Conservation (phyloP, 2,329 filamentous ascomycete genomes). For the Hypoxylon rubiginosum region DNA sequence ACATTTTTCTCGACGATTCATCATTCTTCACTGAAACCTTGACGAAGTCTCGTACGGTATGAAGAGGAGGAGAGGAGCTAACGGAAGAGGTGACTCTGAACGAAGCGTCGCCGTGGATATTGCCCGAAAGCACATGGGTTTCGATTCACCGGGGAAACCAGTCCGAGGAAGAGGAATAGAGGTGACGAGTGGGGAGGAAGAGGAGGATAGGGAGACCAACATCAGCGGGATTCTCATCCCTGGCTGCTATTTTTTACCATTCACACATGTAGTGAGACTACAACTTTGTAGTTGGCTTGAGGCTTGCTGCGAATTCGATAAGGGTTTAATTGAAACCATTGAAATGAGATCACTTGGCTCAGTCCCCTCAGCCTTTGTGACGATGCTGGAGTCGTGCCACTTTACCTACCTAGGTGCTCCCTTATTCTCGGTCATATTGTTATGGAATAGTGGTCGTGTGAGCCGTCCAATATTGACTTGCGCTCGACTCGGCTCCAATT, state of each 20-base stretch:
- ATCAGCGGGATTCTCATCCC: slow-evolving; percentile 4
- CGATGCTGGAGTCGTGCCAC: background rate
- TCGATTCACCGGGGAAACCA: slow-evolving; percentile 13
- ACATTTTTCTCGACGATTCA: slow-evolving; percentile 20
- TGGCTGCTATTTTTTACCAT: slow-evolving; percentile 18
- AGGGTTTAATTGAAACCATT: slow-evolving; percentile 39
- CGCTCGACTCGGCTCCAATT: slow-evolving; percentile 11
- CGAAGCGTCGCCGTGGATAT: slow-evolving; percentile 5
- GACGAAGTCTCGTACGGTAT: slow-evolving; percentile 27
- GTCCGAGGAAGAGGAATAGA: too few relatives aligned
- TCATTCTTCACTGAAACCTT: slow-evolving; percentile 21
- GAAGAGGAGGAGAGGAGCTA: slow-evolving; percentile 12
- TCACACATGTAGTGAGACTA: slow-evolving; percentile 33
- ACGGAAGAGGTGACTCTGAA: slow-evolving; percentile 9
- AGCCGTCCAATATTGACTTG: background rate
- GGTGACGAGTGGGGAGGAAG: slow-evolving; percentile 3
- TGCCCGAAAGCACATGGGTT: slow-evolving; percentile 5
- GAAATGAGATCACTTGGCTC: slow-evolving; percentile 13
- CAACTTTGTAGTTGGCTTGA: slow-evolving; percentile 35
- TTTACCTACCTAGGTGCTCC: background rate
- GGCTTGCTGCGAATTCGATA: slow-evolving; percentile 33
- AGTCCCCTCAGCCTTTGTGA: background rate
- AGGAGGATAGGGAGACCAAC: background rate
- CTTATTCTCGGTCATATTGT: too few relatives aligned
- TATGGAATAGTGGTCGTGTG: background rate